Conservation (phyloP, 306 rosid genomes). For the Crataegus laevigata region DNA sequence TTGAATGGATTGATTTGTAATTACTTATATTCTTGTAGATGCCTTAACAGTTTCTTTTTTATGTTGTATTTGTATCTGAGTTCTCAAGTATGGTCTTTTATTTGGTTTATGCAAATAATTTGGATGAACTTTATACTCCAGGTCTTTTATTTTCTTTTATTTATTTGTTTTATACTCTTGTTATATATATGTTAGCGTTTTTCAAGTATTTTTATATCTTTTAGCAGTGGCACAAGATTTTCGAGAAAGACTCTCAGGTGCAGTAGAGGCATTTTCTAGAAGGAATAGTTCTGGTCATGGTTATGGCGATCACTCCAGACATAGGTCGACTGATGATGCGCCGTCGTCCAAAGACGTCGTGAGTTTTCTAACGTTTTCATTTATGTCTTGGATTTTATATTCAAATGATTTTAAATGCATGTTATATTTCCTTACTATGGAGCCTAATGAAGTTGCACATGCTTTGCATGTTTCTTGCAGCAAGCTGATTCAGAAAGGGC, state of each 20-base stretch:
- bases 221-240: slow-evolving; percentile 56
- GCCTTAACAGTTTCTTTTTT: neutral
- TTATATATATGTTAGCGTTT: neutral
- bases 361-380: slow-evolving; percentile 20
- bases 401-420: neutral
- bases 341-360: slow-evolving; percentile 91
- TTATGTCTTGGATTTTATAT: neutral
- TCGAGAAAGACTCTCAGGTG: slow-evolving; percentile 76
- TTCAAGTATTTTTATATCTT: neutral
- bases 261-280: slow-evolving; percentile 86
- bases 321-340: slow-evolving; percentile 56
- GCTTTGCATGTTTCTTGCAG: slow-evolving; percentile 35
- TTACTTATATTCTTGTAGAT: neutral
- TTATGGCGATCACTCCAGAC: slow-evolving; percentile 62
- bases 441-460: neutral
- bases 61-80: neutral
- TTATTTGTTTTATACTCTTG: too few relatives aligned
- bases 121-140: neutral
- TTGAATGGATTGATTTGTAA: slow-evolving; percentile 9
- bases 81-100: neutral
- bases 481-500: slow-evolving; percentile 71
- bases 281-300: slow-evolving; percentile 69
- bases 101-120: neutral
- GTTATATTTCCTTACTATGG: neutral
- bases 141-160: too few relatives aligned